These are phyloP conservation scores for Candida montana DNA, from an alignment of 805 yeast genomes.

Conservation along the genomic window DNA sequence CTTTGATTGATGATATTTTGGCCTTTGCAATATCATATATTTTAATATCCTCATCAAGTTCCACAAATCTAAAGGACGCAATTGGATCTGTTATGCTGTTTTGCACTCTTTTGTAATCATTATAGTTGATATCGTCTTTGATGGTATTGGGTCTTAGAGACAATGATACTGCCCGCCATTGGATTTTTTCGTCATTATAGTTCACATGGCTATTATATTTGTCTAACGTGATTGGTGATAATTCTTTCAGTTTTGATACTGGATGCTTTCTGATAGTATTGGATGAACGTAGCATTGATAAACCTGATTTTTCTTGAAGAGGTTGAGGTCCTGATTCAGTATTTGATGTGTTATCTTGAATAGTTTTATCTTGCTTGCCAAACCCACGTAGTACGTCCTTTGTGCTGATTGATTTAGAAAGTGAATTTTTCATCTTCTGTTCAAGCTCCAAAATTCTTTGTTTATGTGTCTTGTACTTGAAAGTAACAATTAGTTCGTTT, in stretches of 20 bases:
- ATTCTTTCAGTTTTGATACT: conserved; percentile 18
- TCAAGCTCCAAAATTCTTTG: conserved; percentile 19
- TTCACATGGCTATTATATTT: conserved; percentile 15
- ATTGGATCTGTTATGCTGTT: background rate
- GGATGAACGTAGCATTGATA: conserved; percentile 8
- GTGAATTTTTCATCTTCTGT: conserved; percentile 16
- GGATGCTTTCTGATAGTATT: conserved; percentile 10
- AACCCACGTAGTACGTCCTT: conserved; percentile 14
- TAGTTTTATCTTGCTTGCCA: conserved; percentile 1
- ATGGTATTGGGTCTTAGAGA: background rate
- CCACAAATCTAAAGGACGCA: background rate
- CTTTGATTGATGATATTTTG: conserved; percentile 4
- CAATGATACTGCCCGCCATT: conserved; percentile 6
- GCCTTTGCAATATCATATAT: background rate
- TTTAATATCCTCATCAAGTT: background rate
- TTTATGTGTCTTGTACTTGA: conserved; percentile 18
- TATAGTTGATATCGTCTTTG: conserved; percentile 1
- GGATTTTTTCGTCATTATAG: conserved; percentile 1
- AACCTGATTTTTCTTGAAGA: too few relatives aligned
- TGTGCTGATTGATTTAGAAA: conserved; percentile 14
- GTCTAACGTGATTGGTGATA: conserved; percentile 11
- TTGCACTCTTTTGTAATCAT: background rate
- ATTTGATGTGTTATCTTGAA: conserved; percentile 1
- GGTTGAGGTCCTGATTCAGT: too few relatives aligned
- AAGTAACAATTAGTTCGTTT: conserved; percentile 8